A percentile compares a stretch with the other conserved stretches of the same genome.
Conservation (phyloP, 495 filamentous ascomycete genomes). For the Penicillium malachiteum region DNA sequence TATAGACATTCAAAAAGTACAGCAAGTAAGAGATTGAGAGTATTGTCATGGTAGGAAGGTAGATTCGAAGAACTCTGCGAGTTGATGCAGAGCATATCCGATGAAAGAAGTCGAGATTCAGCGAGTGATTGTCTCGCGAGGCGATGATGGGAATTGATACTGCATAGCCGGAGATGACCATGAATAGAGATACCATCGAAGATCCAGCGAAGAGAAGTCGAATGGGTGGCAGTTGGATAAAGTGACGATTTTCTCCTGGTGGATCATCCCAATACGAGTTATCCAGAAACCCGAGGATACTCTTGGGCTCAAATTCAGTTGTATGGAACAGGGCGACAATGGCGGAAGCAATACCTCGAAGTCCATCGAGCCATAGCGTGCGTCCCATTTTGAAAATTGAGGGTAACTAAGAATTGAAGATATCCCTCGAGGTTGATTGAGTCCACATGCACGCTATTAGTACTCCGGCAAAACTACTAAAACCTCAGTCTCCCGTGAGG, state of each 20-base stretch:
- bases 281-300: not conserved
- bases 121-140: constrained; percentile 7
- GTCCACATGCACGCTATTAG: too few relatives aligned
- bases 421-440: too few relatives aligned
- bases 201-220: constrained; percentile 21
- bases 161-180: constrained; percentile 29
- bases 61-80: constrained; percentile 25
- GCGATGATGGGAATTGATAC: constrained; percentile 22
- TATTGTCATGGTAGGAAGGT: constrained; percentile 20
- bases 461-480: too few relatives aligned
- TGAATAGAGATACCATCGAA: constrained; percentile 26
- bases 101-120: constrained; percentile 8
- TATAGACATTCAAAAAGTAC: constrained; percentile 21
- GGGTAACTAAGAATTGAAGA: too few relatives aligned
- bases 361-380: constrained; percentile 27
- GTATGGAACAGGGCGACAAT: constrained; percentile 20
- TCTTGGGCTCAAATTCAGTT: constrained; percentile 13
- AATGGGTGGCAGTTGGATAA: constrained; percentile 25
- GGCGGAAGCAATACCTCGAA: constrained; percentile 25
- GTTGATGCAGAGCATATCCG: constrained; percentile 24
- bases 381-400: constrained; percentile 16
- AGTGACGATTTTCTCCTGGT: constrained; percentile 17
- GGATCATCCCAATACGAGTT: constrained; percentile 25
- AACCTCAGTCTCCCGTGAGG: too few relatives aligned
- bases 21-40: constrained; percentile 14